phyloP scores from a whole-genome alignment of 306 rosid species.

The Trifolium pratense region DNA sequence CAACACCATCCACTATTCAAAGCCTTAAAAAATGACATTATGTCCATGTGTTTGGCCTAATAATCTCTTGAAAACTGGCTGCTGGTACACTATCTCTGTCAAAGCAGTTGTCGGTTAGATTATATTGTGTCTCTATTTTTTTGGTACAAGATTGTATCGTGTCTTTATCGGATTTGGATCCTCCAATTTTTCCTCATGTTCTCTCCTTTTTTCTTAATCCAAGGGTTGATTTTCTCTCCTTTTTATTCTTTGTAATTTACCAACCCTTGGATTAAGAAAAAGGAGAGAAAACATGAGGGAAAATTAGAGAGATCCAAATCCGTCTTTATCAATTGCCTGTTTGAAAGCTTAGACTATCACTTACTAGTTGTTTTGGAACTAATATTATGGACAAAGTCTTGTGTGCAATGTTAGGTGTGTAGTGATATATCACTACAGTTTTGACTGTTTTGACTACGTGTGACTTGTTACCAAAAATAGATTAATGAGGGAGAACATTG shows the following conservation, averaged over 20 bases:
- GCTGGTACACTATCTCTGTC: conserved; percentile 33
- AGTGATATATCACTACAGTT: neutral
- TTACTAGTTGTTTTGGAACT: conserved; percentile 2
- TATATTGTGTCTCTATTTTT: neutral
- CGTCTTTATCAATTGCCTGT: conserved; percentile 27
- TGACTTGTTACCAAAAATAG: conserved; percentile 7
- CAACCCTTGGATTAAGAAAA: too few relatives aligned
- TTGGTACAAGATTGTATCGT: too few relatives aligned
- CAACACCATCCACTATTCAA: conserved; percentile 31
- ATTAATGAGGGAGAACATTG: neutral
- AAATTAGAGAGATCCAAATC: too few relatives aligned
- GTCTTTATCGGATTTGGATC: too few relatives aligned
- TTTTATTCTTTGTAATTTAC: too few relatives aligned
- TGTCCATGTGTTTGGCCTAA: conserved; percentile 28
- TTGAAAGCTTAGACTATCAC: neutral
- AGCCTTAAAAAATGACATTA: conserved; percentile 20
- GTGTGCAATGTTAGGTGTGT: conserved; percentile 36
- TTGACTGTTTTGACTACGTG: neutral
- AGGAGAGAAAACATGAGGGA: too few relatives aligned
- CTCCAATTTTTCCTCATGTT: too few relatives aligned
- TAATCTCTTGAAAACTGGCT: conserved; percentile 22
- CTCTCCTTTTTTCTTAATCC: too few relatives aligned
- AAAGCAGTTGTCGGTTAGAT: conserved; percentile 23
- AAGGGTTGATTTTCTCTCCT: too few relatives aligned
- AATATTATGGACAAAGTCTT: conserved; percentile 5